Conservation (phyloP, 78 protist species). For the Dictyostelium citrinum region DNA sequence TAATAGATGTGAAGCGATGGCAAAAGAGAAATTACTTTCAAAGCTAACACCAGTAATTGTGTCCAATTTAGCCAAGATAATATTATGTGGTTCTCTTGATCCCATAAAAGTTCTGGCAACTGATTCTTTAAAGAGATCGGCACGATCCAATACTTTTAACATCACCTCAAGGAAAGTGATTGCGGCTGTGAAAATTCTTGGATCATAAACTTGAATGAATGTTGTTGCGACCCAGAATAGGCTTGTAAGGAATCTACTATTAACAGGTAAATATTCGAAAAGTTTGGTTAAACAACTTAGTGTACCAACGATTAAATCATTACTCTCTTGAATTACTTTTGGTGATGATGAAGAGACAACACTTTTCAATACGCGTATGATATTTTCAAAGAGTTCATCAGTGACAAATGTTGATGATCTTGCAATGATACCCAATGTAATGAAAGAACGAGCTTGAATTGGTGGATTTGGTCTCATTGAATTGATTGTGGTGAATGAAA, state of each 20-base stretch:
- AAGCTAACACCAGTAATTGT: constrained; percentile 21
- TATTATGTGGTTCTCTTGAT: constrained; percentile 7
- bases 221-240: constrained; percentile 77
- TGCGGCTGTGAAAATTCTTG: constrained; percentile 52
- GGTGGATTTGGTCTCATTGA: constrained; percentile 71
- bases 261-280: constrained; percentile 23
- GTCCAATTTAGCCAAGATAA: constrained; percentile 24
- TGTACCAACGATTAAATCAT: constrained; percentile 41
- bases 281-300: constrained; percentile 42
- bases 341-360: constrained; percentile 18
- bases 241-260: not conserved
- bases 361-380: not conserved
- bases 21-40: constrained; percentile 49
- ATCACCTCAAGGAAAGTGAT: constrained; percentile 41
- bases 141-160: constrained; percentile 45
- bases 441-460: constrained; percentile 78
- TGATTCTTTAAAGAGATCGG: constrained; percentile 18
- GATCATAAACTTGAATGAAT: constrained; percentile 34
- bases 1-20: constrained; percentile 44
- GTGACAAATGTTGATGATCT: not conserved
- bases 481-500: not conserved
- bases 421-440: constrained; percentile 69
- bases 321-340: not conserved
- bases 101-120: not conserved
- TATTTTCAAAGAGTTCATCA: constrained; percentile 1